Base-by-base conservation (phyloP, 2,329 filamentous ascomycete genomes). In the Ceratocystis harringtonii region DNA sequence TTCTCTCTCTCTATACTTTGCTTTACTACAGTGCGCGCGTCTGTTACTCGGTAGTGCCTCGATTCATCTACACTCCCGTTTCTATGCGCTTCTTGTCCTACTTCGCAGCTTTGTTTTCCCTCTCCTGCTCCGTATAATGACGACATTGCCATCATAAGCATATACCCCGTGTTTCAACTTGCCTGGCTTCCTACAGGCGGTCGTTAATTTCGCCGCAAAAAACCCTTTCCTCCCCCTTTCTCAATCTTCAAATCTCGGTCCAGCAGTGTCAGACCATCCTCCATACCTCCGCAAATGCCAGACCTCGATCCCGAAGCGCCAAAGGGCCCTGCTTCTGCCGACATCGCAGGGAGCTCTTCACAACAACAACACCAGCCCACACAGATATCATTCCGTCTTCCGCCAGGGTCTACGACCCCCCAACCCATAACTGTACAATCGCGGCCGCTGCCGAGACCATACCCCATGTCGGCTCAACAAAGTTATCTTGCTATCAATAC, bases 391-490 rank as follows among this genome's bases (percentile, higher is more conserved):
- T 67, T 67, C 36, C 57, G 52, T 43, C 64, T 64, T 10, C 69
- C 67, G 22, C 69, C 68, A 3, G 66, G 43, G 28, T 41, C 61
- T 22, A n/a, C 50, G 17, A 52, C 65, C n/a, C 60, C 62, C 19
- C 66, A 65, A 61, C 62, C 66, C 17, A 67, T 67, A 10, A 68
- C 68, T 5, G 61, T 61, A 50, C 68, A 64, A 32, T 61, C 67
- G 55, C 66, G 69, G 41, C 60, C 65, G 36, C 68, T 66, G 25
- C 64, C 65, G 12, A 63, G 67, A 3, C 63, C 68, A 48, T 68
- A 68, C 60, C 61, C 69, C 52, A 36, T 66, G 48, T 50, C 58
- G n/a, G 25, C 52, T 30, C 58, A 64, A 57, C 63, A 55, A 22
- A 52, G 63, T 28, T 58, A 61, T 55, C 43, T 63, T 57, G 64